A percentile compares a stretch with the other conserved stretches of the same genome.
These are phyloP conservation scores for Lunasporangiospora selenospora DNA, from an alignment of 192 early-diverging fungal genomes.

Conservation along the genomic window DNA sequence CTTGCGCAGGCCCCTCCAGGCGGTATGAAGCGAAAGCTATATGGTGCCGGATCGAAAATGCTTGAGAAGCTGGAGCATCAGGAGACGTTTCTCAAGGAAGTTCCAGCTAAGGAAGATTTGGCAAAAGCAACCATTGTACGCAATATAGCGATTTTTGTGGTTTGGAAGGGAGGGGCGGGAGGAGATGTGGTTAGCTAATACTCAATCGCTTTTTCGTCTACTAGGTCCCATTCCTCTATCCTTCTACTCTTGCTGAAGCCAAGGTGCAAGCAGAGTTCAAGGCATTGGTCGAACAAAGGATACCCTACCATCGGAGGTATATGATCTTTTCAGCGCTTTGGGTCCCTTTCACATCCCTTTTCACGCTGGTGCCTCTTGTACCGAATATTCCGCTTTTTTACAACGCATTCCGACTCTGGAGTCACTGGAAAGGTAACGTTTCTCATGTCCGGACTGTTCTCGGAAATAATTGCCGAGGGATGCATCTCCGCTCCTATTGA, in stretches of 20 bases:
- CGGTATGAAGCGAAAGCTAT: slow-evolving; percentile 66
- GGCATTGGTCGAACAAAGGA: slow-evolving; percentile 50
- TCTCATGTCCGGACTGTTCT: no score
- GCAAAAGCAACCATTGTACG: slow-evolving; percentile 25
- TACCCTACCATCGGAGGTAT: slow-evolving; percentile 75
- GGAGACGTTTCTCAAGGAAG: slow-evolving; percentile 78
- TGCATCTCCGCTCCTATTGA: no score
- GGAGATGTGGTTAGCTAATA: neutral
- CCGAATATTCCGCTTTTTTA: slow-evolving; percentile 83
- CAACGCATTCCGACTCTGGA: slow-evolving; percentile 81
- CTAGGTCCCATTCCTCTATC: slow-evolving; percentile 57
- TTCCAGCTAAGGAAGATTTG: slow-evolving; percentile 62
- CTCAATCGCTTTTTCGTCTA: neutral
- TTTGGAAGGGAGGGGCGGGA: neutral
- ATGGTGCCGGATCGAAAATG: slow-evolving; percentile 62
- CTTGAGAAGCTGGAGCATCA: slow-evolving; percentile 77
- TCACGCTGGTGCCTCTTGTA: slow-evolving; percentile 74
- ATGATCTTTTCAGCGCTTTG: slow-evolving; percentile 71
- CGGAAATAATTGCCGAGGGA: no score
- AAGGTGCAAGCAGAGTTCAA: slow-evolving; percentile 55
- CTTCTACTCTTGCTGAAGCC: slow-evolving; percentile 51
- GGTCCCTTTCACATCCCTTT: slow-evolving; percentile 72
- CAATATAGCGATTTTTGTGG: neutral
- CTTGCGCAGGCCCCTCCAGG: slow-evolving; percentile 45
- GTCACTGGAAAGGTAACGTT: slow-evolving; percentile 75